phyloP scores from a whole-genome alignment of 2,329 filamentous ascomycete genomes.

The Fusarium burgessii region DNA sequence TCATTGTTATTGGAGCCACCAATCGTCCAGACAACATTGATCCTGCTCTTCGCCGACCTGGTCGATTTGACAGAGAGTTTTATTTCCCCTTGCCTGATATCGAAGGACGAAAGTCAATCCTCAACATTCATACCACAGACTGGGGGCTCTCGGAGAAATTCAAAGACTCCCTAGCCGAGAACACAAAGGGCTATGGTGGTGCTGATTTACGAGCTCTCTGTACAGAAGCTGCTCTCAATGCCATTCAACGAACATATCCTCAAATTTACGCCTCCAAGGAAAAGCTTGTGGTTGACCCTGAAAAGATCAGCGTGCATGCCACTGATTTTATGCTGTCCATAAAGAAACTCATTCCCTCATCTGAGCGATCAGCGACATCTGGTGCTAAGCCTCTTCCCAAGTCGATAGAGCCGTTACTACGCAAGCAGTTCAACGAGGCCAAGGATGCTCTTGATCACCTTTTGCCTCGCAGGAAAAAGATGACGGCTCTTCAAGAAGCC shows the following conservation, averaged over 20 bases:
- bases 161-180: conserved; percentile 84
- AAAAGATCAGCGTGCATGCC: conserved; percentile 85
- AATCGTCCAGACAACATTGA: conserved; percentile 97
- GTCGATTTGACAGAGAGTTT: conserved; percentile 96
- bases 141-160: conserved; percentile 87
- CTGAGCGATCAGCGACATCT: conserved; percentile 87
- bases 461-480: conserved; percentile 85
- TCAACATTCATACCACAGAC: conserved; percentile 94
- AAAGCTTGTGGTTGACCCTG: conserved; percentile 88
- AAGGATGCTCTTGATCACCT: conserved; percentile 77
- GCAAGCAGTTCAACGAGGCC: conserved; percentile 77
- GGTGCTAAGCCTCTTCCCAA: conserved; percentile 84
- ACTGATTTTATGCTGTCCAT: conserved; percentile 98
- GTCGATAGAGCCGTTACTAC: conserved; percentile 83
- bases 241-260: conserved; percentile 94
- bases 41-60: conserved; percentile 91
- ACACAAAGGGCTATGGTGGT: conserved; percentile 97
- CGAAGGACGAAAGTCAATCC: conserved; percentile 83
- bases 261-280: conserved; percentile 94
- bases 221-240: conserved; percentile 95
- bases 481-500: conserved; percentile 92
- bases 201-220: conserved; percentile 94
- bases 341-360: conserved; percentile 96
- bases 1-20: conserved; percentile 98
- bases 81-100: conserved; percentile 94